A percentile compares a stretch with the other conserved stretches of the same genome.
These are phyloP conservation scores for Melastoma malabathricum DNA, from an alignment of 345 rosid genomes.

Conservation along the genomic window DNA sequence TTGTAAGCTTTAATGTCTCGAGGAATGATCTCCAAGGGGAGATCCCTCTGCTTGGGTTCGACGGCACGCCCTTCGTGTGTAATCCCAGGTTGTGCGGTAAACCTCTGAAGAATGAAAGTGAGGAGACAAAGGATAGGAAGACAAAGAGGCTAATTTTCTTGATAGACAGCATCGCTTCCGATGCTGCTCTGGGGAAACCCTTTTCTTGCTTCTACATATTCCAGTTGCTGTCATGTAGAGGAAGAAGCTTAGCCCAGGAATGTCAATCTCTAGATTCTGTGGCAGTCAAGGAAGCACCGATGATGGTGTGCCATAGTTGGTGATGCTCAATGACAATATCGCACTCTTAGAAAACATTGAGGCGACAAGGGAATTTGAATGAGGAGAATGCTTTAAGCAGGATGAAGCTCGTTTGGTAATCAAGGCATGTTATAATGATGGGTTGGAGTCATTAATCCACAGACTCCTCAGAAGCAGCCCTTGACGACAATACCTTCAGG, in stretches of 20 bases:
- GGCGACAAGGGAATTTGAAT: conserved; percentile 76
- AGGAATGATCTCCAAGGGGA: conserved; percentile 55
- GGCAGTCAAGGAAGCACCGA: conserved; percentile 77
- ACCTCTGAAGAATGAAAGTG: conserved; percentile 44
- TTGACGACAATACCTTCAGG: conserved; percentile 53
- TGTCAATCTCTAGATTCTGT: conserved; percentile 65
- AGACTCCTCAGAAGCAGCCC: conserved; percentile 47
- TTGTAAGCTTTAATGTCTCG: conserved; percentile 65
- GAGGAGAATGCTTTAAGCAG: conserved; percentile 88
- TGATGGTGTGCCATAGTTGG: conserved; percentile 74
- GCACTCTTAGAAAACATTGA: conserved; percentile 73
- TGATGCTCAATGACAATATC: conserved; percentile 86
- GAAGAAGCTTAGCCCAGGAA: conserved; percentile 74
- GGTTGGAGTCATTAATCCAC: conserved; percentile 79
- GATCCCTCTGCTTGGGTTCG: conserved; percentile 51
- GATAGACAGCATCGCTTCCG: conserved; percentile 39
- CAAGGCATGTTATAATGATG: conserved; percentile 80
- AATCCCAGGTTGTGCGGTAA: conserved; percentile 59
- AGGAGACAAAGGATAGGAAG: conserved; percentile 18
- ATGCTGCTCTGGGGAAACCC: conserved; percentile 40
- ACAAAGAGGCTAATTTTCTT: conserved; percentile 46
- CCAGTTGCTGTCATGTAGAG: conserved; percentile 79
- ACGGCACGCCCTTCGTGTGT: conserved; percentile 29
- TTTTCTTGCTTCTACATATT: conserved; percentile 77
- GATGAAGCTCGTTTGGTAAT: conserved; percentile 50